Evolutionary conservation across 129 eudicot genomes (phyloP), one percentile per base, ranked within the genome.

Genomic region (Tagetes patula): DNA sequence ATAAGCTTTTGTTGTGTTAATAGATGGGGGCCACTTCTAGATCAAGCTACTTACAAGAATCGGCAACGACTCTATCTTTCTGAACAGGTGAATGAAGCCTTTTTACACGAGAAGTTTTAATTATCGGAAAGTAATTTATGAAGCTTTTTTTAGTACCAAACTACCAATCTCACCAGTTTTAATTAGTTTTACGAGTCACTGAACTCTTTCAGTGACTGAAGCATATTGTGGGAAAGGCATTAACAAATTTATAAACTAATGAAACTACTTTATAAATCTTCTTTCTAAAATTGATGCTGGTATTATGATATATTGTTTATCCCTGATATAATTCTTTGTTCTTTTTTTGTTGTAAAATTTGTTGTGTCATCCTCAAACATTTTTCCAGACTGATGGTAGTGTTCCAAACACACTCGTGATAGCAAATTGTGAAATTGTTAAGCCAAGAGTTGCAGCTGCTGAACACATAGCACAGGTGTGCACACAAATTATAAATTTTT

Each of bases 61-160:
- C 96, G 96, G 20, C 96, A 90, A 79, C 88, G 98, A 6, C 92
- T 93, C 3, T 93, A 93, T 82, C 92, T 93, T n/a, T 93, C 98
- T 36, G 96, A 93, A 73, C 96, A 92, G 98, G 98, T 77, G 41
- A 75, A 79, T 43, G 12, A 78, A 55, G 27, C 67, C 27, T 53
- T 31, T 53, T 37, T 73, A 36, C 8, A 2, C 34, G 9, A 0
- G 5, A 12, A 48, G 52, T 10, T 68, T 10, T 13, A 0, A 37
- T 61, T 2, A 70, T 14, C 33, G 4, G 7, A 14, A 20, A 4
- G 30, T 20, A 10, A 10, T 27, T 20, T 8, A 2, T 39, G 52
- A 70, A 53, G 38, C 10, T 70, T 30, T 7, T 58, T 43, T 0
- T 70, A 40, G 42, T 6, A 32, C 59, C 8, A 50, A 20, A 10